phyloP scores from a whole-genome alignment of 2,329 filamentous ascomycete species.

The Ophiostoma tasmaniense region DNA sequence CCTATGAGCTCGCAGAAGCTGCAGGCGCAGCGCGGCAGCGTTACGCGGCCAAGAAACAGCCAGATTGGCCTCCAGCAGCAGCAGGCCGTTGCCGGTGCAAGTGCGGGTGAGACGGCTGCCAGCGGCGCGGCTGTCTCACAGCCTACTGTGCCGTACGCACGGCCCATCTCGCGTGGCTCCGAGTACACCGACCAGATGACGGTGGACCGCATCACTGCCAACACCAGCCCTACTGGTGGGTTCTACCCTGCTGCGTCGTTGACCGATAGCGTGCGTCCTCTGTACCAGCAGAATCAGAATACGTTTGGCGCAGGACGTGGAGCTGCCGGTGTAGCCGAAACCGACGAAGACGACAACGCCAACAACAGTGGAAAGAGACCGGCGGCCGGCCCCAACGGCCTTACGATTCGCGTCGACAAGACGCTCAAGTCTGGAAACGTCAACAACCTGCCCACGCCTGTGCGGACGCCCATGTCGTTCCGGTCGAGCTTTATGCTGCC shows the following conservation, averaged over 20 bases:
- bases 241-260: conserved; percentile 53
- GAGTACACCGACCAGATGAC: conserved; percentile 69
- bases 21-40: conserved; percentile 72
- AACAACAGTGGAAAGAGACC: background rate
- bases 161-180: conserved; percentile 68
- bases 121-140: conserved; percentile 24
- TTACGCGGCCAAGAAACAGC: conserved; percentile 31
- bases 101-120: background rate
- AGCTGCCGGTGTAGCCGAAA: conserved; percentile 20
- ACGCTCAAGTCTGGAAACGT: conserved; percentile 41
- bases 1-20: conserved; percentile 95
- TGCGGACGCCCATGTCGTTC: conserved; percentile 68
- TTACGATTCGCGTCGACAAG: conserved; percentile 52
- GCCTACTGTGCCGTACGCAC: conserved; percentile 37
- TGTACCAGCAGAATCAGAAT: conserved; percentile 42
- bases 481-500: conserved; percentile 58
- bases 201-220: conserved; percentile 61
- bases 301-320: background rate
- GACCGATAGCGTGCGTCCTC: conserved; percentile 68
- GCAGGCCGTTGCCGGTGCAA: background rate
- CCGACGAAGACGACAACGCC: background rate
- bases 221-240: conserved; percentile 61
- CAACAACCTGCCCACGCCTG: conserved; percentile 45
- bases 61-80: conserved; percentile 17
- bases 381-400: conserved; percentile 25